Conservation (phyloP, 176 grass and related monocot species). For the Lolium multiflorum region DNA sequence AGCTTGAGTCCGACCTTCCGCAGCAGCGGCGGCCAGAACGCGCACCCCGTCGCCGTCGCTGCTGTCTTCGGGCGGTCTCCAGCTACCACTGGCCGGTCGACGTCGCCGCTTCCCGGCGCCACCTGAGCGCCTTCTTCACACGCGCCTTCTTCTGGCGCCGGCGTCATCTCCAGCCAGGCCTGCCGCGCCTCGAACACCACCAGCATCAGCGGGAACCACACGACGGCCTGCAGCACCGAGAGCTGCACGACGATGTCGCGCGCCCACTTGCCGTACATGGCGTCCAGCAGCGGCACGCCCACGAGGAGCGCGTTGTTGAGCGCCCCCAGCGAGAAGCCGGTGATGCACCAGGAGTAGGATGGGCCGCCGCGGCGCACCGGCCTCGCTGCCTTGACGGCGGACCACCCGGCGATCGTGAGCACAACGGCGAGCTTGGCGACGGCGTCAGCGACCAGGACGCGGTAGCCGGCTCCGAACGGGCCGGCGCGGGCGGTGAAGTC, state of each 20-base stretch:
- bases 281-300: slow-evolving; percentile 77
- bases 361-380: not conserved
- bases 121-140: not conserved
- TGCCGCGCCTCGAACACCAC: slow-evolving; percentile 75
- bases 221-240: slow-evolving; percentile 65
- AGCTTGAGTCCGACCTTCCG: slow-evolving; percentile 61
- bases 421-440: slow-evolving; percentile 61
- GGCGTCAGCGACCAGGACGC: slow-evolving; percentile 70
- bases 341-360: slow-evolving; percentile 63
- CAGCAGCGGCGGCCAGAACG: slow-evolving; percentile 45
- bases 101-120: not conserved
- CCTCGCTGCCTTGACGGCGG: not conserved
- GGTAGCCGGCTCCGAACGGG: slow-evolving; percentile 63
- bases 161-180: slow-evolving; percentile 3
- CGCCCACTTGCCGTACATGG: slow-evolving; percentile 95
- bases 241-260: slow-evolving; percentile 86
- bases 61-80: not conserved
- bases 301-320: slow-evolving; percentile 85
- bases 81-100: not conserved
- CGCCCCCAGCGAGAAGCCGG: slow-evolving; percentile 70
- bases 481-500: slow-evolving; percentile 71
- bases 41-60: not conserved
- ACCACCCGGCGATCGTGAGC: slow-evolving; percentile 47
- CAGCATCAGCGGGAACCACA: slow-evolving; percentile 59
- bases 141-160: not conserved